Percentiles rank a stretch among this genome's conserved stretches.
Conservation (phyloP, 2,329 filamentous ascomycete species). For the Davidsoniella neocaledoniae region DNA sequence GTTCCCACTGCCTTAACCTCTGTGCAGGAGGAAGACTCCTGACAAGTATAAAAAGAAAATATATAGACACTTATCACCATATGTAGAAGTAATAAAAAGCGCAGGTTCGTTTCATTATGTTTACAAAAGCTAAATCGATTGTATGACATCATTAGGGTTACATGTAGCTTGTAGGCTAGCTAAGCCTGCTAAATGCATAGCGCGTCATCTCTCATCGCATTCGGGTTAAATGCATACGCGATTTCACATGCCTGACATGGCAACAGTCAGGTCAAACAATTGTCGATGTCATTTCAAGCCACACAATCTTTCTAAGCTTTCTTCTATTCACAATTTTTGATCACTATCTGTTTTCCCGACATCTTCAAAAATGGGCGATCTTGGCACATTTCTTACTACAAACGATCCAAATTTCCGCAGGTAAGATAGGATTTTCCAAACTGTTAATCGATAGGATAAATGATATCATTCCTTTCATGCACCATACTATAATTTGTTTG, state of each 20-base stretch:
- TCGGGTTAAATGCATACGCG: constrained; percentile 1
- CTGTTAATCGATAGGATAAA: background rate
- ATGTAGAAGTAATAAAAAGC: too few relatives aligned
- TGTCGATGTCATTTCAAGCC: background rate
- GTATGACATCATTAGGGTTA: too few relatives aligned
- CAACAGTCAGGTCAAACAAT: background rate
- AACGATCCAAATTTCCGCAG: constrained; percentile 45
- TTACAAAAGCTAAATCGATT: too few relatives aligned
- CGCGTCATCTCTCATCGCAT: background rate
- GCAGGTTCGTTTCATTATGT: too few relatives aligned
- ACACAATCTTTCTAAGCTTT: background rate
- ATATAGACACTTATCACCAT: too few relatives aligned
- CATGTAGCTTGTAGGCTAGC: too few relatives aligned
- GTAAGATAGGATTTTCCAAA: constrained; percentile 20
- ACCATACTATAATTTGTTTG: background rate
- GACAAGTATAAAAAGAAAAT: too few relatives aligned
- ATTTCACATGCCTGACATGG: background rate
- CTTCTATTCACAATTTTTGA: background rate
- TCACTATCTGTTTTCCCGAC: too few relatives aligned
- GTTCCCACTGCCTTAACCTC: too few relatives aligned
- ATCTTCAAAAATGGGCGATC: constrained; percentile 38
- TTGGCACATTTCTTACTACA: constrained; percentile 47
- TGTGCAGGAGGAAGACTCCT: too few relatives aligned
- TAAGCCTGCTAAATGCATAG: background rate
- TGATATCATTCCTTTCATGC: background rate